Evolutionary conservation across 257 asterid species (phyloP).

Genomic region (Anisodus acutangulus): DNA sequence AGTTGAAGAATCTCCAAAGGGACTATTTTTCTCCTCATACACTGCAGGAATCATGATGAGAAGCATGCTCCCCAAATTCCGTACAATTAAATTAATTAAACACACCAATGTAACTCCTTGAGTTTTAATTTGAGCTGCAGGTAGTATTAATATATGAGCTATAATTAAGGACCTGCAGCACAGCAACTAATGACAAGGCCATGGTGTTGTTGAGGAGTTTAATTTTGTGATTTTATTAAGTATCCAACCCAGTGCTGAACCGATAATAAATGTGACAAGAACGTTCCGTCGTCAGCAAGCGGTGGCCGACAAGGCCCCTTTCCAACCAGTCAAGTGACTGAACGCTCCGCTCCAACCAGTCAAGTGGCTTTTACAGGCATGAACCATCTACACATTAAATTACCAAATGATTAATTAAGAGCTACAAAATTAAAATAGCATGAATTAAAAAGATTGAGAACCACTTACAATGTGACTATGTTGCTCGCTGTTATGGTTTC

Average conservation of each 20-base stretch:
- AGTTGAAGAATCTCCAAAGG: constrained; percentile 38
- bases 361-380: constrained; percentile 42
- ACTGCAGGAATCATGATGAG: constrained; percentile 39
- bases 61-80: constrained; percentile 43
- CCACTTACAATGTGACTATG: constrained; percentile 35
- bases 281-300: too few relatives aligned
- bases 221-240: constrained; percentile 36
- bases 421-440: background rate
- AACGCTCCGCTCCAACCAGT: too few relatives aligned
- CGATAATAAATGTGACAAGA: constrained; percentile 37
- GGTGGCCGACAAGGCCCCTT: too few relatives aligned
- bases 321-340: too few relatives aligned
- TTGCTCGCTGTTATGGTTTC: constrained; percentile 35
- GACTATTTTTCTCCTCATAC: constrained; percentile 36
- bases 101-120: background rate
- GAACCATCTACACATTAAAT: constrained; percentile 38
- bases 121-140: background rate
- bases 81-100: background rate
- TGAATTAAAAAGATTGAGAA: background rate
- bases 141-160: background rate
- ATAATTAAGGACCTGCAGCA: constrained; percentile 43
- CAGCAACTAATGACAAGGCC: constrained; percentile 50
- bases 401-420: too few relatives aligned
- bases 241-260: constrained; percentile 45
- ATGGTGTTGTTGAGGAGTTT: constrained; percentile 36